Percentiles rank a stretch among this genome's conserved stretches.
These are phyloP conservation scores for Stagonosporopsis tanaceti DNA, from an alignment of 2,329 filamentous ascomycete genomes.

Conservation along the genomic window DNA sequence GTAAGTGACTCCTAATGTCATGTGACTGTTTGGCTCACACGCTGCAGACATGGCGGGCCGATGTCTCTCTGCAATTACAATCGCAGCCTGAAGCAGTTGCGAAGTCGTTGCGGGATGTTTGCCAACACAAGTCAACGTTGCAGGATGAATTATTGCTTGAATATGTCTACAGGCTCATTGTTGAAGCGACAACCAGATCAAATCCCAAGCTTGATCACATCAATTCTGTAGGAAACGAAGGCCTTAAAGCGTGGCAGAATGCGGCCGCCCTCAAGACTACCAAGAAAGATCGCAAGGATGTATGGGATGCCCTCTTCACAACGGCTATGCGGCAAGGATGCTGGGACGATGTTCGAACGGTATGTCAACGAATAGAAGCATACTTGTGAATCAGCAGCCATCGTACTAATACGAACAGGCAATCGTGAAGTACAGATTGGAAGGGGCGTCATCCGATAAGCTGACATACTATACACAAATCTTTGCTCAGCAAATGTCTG, in stretches of 20 bases:
- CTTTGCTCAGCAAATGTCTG: conserved; percentile 40
- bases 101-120: conserved; percentile 27
- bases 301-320: conserved; percentile 40
- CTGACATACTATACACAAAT: conserved; percentile 38
- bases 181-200: conserved; percentile 29
- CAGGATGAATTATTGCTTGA: conserved; percentile 38
- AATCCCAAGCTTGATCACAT: conserved; percentile 7
- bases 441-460: conserved; percentile 34
- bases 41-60: conserved; percentile 44
- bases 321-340: conserved; percentile 40
- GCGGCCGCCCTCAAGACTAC: conserved; percentile 35
- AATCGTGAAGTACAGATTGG: conserved; percentile 40
- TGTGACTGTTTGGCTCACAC: conserved; percentile 6
- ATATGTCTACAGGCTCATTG: conserved; percentile 36
- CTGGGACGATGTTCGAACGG: conserved; percentile 47
- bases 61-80: conserved; percentile 32
- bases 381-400: background rate
- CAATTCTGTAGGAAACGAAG: conserved; percentile 29
- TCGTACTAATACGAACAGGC: conserved; percentile 30
- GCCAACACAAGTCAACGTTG: conserved; percentile 32
- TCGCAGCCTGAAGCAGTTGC: conserved; percentile 20
- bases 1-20: conserved; percentile 22
- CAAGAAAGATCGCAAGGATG: conserved; percentile 32
- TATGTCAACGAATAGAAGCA: conserved; percentile 22
- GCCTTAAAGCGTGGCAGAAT: conserved; percentile 40